Conservation (phyloP, 1,139 yeast genomes). For the Arxiozyma bovina region DNA sequence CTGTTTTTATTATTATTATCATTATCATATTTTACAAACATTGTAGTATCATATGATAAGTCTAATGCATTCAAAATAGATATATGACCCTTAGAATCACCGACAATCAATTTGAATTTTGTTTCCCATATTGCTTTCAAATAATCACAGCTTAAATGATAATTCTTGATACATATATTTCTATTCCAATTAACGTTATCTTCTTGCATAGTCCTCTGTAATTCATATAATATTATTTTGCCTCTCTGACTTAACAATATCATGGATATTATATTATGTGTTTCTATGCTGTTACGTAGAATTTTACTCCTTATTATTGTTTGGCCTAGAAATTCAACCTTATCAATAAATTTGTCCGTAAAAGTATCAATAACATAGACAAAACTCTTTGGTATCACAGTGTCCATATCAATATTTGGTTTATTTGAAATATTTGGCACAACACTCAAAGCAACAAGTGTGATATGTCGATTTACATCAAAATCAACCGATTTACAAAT, state of each 20-base stretch:
- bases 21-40: conserved; percentile 9
- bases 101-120: conserved; percentile 13
- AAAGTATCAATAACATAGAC: conserved; percentile 12
- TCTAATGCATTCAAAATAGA: conserved; percentile 17
- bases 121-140: conserved; percentile 12
- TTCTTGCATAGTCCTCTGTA: conserved; percentile 5
- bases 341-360: conserved; percentile 14
- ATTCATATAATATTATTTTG: conserved; percentile 21
- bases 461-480: neutral
- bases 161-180: conserved; percentile 17
- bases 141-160: conserved; percentile 14
- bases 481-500: conserved; percentile 15
- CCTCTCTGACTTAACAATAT: conserved; percentile 12
- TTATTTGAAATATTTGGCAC: conserved; percentile 2
- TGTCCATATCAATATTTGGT: neutral
- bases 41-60: conserved; percentile 5
- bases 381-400: neutral
- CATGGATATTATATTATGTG: conserved; percentile 2
- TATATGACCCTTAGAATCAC: conserved; percentile 17
- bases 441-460: conserved; percentile 4
- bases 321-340: conserved; percentile 19
- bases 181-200: conserved; percentile 11
- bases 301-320: conserved; percentile 11
- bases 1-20: neutral
- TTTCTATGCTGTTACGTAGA: conserved; percentile 8